Conservation (phyloP, 1,284 basidiomycete species). For the Anthracocystis setariae region DNA sequence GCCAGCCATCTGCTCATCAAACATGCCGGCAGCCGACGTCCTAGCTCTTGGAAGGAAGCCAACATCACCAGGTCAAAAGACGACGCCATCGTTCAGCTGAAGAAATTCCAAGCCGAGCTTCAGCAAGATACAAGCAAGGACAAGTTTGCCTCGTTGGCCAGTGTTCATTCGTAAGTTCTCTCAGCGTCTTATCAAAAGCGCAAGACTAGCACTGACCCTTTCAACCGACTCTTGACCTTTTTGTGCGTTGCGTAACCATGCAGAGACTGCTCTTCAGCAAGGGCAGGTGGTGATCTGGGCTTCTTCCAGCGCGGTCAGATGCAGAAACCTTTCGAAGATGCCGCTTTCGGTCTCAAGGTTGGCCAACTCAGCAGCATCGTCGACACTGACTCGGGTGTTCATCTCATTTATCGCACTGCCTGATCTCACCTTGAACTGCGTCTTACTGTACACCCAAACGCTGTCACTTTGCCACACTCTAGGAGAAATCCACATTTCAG, state of each 20-base stretch:
- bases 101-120: conserved; percentile 50
- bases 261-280: conserved; percentile 67
- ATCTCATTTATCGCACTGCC: conserved; percentile 88
- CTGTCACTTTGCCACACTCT: too few species aligned
- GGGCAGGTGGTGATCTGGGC: conserved; percentile 69
- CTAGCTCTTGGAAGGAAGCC: conserved; percentile 71
- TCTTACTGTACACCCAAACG: too few species aligned
- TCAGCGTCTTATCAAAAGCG: background rate
- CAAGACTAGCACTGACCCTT: background rate
- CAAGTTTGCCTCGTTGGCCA: conserved; percentile 60
- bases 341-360: conserved; percentile 81
- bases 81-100: conserved; percentile 83
- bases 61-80: conserved; percentile 89
- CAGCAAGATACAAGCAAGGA: conserved; percentile 52
- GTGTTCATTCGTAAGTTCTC: conserved; percentile 53
- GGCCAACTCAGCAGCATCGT: conserved; percentile 87
- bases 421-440: too few species aligned
- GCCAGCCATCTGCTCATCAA: conserved; percentile 96
- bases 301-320: conserved; percentile 87
- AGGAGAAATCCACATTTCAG: too few species aligned
- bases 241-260: background rate
- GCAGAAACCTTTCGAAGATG: conserved; percentile 98
- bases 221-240: background rate
- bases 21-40: conserved; percentile 84
- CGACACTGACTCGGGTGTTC: conserved; percentile 93